Conservation (phyloP, 2,329 filamentous ascomycete genomes). For the Periconia sp. region DNA sequence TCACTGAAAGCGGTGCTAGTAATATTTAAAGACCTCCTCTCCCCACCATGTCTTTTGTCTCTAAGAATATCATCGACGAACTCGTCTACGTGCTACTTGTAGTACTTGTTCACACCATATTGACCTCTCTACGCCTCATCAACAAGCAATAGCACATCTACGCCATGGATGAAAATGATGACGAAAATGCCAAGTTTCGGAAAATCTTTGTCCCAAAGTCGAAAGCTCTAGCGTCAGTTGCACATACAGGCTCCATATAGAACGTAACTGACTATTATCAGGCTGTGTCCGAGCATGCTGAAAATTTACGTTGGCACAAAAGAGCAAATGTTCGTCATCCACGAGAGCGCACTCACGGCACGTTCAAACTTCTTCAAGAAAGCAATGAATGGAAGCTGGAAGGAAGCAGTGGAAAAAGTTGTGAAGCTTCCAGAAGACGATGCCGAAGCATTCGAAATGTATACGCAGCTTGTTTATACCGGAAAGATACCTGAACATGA, state of each 20-base stretch:
- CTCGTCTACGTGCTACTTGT: too few relatives aligned
- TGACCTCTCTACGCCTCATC: too few relatives aligned
- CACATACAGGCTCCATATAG: background rate
- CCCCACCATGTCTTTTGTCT: too few relatives aligned
- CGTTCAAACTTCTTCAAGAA: conserved; percentile 13
- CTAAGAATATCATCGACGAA: too few relatives aligned
- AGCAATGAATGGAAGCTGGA: conserved; percentile 7
- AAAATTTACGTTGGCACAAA: conserved; percentile 4
- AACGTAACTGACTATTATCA: background rate
- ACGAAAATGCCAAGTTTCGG: background rate
- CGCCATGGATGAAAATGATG: too few relatives aligned
- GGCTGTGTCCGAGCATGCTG: background rate
- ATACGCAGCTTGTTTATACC: conserved; percentile 9
- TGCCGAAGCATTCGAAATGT: conserved; percentile 8
- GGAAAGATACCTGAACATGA: background rate
- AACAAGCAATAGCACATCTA: too few relatives aligned
- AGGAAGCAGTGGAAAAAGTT: conserved; percentile 7
- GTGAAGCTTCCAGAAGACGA: conserved; percentile 14
- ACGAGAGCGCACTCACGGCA: conserved; percentile 1
- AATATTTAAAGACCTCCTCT: too few relatives aligned
- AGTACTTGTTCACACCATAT: too few relatives aligned
- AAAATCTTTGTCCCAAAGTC: background rate
- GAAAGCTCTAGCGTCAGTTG: conserved; percentile 1
- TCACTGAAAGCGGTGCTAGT: too few relatives aligned
- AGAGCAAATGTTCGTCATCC: conserved; percentile 4